phyloP scores from a whole-genome alignment of 75 land plant genomes.

The Pseudotsuga menziesii region DNA sequence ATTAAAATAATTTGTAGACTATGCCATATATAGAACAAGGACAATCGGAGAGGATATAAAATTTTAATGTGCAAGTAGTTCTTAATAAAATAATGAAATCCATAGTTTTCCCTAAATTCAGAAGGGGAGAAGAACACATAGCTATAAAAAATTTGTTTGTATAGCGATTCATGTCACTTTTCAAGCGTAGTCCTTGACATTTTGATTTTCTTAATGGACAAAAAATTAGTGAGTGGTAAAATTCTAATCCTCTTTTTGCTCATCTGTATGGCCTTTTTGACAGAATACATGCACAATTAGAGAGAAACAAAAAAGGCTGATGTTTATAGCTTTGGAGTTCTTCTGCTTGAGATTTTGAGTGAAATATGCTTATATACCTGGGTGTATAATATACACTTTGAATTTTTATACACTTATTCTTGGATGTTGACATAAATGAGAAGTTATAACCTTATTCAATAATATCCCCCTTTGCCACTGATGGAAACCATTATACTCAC shows the following conservation, averaged over 20 bases:
- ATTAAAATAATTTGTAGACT: too few relatives aligned
- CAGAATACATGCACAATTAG: slow-evolving; percentile 87
- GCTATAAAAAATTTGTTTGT: neutral
- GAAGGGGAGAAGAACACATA: neutral
- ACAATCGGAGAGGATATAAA: neutral
- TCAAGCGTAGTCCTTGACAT: neutral
- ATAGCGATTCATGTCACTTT: neutral
- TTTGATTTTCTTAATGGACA: neutral
- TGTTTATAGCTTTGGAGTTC: slow-evolving; percentile 89
- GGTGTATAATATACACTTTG: too few relatives aligned
- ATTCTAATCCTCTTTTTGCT: neutral
- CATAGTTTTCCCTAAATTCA: too few relatives aligned
- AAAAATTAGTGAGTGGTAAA: neutral
- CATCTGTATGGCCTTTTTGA: neutral
- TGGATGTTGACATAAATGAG: too few relatives aligned
- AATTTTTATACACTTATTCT: too few relatives aligned
- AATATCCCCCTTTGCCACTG: too few relatives aligned
- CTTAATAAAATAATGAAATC: neutral
- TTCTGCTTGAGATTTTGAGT: slow-evolving; percentile 78
- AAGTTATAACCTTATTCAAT: too few relatives aligned
- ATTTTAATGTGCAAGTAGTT: neutral
- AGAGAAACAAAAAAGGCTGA: slow-evolving; percentile 92
- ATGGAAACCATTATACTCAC: too few relatives aligned
- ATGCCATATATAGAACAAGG: too few relatives aligned
- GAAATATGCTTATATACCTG: too few relatives aligned